These are phyloP conservation scores for Elasticomyces elasticus DNA, from an alignment of 495 filamentous ascomycete species.

Conservation along the genomic window DNA sequence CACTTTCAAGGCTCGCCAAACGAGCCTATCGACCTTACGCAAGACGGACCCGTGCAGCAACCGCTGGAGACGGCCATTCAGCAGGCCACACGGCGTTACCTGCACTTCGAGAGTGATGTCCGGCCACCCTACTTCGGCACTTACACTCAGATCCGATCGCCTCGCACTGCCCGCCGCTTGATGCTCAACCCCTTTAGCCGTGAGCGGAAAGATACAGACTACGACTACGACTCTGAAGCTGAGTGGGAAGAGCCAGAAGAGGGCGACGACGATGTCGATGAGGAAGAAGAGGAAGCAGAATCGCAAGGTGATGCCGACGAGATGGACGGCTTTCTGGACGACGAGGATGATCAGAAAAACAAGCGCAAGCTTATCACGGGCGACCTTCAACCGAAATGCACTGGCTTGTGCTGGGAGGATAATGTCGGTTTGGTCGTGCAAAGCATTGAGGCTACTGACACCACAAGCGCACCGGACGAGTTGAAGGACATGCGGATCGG, in stretches of 20 bases:
- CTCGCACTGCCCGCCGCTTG: conserved; percentile 43
- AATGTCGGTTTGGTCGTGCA: conserved; percentile 32
- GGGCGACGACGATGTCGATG: conserved; percentile 59
- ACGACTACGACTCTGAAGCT: conserved; percentile 93
- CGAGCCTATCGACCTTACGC: conserved; percentile 38
- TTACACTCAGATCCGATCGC: conserved; percentile 48
- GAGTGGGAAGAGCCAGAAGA: conserved; percentile 86
- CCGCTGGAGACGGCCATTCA: conserved; percentile 45
- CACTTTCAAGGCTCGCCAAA: conserved; percentile 28
- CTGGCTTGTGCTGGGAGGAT: conserved; percentile 76
- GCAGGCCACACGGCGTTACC: conserved; percentile 59
- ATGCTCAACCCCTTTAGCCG: conserved; percentile 61
- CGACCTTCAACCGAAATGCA: conserved; percentile 65
- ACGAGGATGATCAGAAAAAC: conserved; percentile 32
- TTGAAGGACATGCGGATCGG: conserved; percentile 10
- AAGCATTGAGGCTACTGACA: conserved; percentile 34
- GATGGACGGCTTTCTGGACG: conserved; percentile 67
- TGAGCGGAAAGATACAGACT: conserved; percentile 59
- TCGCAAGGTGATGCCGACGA: conserved; percentile 53
- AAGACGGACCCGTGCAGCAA: conserved; percentile 24
- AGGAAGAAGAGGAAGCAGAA: conserved; percentile 71
- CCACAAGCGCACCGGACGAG: conserved; percentile 39
- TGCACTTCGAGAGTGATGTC: conserved; percentile 79
- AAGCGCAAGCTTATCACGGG: conserved; percentile 43
- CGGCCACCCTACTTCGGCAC: conserved; percentile 86